phyloP scores from a whole-genome alignment of 2,329 filamentous ascomycete genomes.

The Sporothrix curviconia region DNA sequence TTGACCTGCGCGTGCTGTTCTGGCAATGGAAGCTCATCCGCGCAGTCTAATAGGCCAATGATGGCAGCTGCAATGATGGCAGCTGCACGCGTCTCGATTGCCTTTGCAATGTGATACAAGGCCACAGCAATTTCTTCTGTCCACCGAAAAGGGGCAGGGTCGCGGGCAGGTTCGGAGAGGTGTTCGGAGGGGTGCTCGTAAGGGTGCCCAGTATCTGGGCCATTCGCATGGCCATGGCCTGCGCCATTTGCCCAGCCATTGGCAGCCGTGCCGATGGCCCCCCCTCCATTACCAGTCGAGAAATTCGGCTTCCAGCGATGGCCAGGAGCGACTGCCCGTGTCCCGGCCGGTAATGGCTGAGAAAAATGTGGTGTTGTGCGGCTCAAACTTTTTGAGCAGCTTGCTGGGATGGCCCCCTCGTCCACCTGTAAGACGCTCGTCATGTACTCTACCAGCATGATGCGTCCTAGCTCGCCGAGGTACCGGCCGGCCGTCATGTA shows the following conservation, averaged over 20 bases:
- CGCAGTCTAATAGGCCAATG: slow-evolving; percentile 61
- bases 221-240: background rate
- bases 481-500: slow-evolving; percentile 80
- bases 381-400: slow-evolving; percentile 51
- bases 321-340: slow-evolving; percentile 36
- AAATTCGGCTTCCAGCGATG: slow-evolving; percentile 47
- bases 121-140: slow-evolving; percentile 50
- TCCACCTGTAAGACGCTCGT: slow-evolving; percentile 36
- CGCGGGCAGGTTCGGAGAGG: too few relatives aligned
- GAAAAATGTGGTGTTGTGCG: slow-evolving; percentile 65
- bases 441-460: slow-evolving; percentile 63
- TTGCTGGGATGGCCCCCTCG: slow-evolving; percentile 45
- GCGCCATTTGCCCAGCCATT: background rate
- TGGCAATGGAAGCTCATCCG: slow-evolving; percentile 53
- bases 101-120: slow-evolving; percentile 60
- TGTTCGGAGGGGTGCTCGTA: slow-evolving; percentile 16
- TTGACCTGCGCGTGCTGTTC: slow-evolving; percentile 4
- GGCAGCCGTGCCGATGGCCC: background rate
- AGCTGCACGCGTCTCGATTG: slow-evolving; percentile 65
- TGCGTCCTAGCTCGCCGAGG: slow-evolving; percentile 66
- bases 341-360: slow-evolving; percentile 59
- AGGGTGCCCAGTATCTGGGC: background rate
- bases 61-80: slow-evolving; percentile 68
- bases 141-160: slow-evolving; percentile 56
- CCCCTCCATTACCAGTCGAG: slow-evolving; percentile 30